Base-by-base conservation (phyloP, 2,329 filamentous ascomycete genomes). In the Epichloe bromicola region DNA sequence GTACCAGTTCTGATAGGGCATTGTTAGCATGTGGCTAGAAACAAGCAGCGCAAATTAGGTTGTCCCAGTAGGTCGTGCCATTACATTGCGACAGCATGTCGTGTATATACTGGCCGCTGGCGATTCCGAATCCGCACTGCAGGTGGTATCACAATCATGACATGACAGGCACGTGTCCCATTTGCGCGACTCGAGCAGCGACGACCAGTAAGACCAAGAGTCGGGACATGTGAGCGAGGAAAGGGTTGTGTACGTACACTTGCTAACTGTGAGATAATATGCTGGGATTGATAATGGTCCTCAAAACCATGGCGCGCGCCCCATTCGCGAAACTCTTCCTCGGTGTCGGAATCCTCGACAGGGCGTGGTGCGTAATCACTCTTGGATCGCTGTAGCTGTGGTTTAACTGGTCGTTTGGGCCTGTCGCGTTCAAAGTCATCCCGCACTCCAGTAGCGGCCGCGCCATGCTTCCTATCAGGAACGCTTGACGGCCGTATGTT, bases 231-330 rank as follows among this genome's bases (percentile, higher is more conserved):
- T 14, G 39, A 19, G n/a, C 19, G 41, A 30, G 23, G n/a, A 45
- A 34, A 39, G 34, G 45, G 30, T 17, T 48, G 34, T 44, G 49
- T 53, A 56, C 83, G 71, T 70, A 89, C 85, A 64, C 85, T 89
- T 49, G 86, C 88, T 56, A 95, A 74, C 57, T 89, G 79, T 52
- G 86, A 85, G 59, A 94, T 85, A 61, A 94, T 90, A 63, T 95
- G 88, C 58, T 89, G 86, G 5, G 86, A 94, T 63, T 88, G 86
- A 65, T 95, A 89, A 66, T 95, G 88, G 59, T 90, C 86, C 63
- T 95, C 88, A 72, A 93, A 96, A 46, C 90, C 90, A 70, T 96
- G 90, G 46, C 90, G 80, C 65, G 76, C 76, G 7, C 78, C 77
- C 74, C 75, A 78, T 57, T 75, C 72, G 42, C 69, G 67, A 34